A percentile compares a stretch with the other conserved stretches of the same genome.
phyloP scores from a whole-genome alignment of 371 early-diverging fungal genomes.

The Actinomortierella ambigua region DNA sequence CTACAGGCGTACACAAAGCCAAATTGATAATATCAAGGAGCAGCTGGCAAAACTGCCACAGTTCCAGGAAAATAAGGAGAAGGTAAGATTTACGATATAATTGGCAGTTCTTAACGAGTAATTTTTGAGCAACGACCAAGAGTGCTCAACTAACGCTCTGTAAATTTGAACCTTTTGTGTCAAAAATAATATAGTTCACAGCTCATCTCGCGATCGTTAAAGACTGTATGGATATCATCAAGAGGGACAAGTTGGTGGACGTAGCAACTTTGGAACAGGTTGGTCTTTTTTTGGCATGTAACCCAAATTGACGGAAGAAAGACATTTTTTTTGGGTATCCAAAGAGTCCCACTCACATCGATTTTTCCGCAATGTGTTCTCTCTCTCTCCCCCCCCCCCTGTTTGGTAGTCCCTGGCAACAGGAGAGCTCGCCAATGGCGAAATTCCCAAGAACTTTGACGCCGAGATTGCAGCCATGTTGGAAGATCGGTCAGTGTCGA shows the following conservation, averaged over 20 bases:
- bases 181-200: constrained; percentile 12
- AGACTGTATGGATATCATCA: constrained; percentile 83
- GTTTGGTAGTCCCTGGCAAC: constrained; percentile 25
- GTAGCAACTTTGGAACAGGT: constrained; percentile 76
- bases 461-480: constrained; percentile 32
- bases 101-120: too few relatives aligned
- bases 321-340: too few relatives aligned
- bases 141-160: constrained; percentile 77
- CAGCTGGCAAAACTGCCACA: constrained; percentile 91
- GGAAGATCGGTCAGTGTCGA: constrained; percentile 41
- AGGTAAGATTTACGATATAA: constrained; percentile 19
- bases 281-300: not conserved
- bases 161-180: too few relatives aligned
- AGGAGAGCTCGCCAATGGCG: constrained; percentile 35
- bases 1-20: constrained; percentile 53
- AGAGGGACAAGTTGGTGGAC: constrained; percentile 71
- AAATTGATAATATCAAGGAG: constrained; percentile 84
- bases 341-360: too few relatives aligned
- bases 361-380: too few relatives aligned
- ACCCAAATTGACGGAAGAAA: too few relatives aligned
- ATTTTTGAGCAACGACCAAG: too few relatives aligned
- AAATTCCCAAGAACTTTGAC: constrained; percentile 40
- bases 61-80: constrained; percentile 88
- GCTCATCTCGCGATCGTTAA: constrained; percentile 90
- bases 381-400: too few relatives aligned